A percentile compares a stretch with the other conserved stretches of the same genome.
These are phyloP conservation scores for Hyaloscypha finlandica DNA, from an alignment of 495 filamentous ascomycete species.

Conservation along the genomic window DNA sequence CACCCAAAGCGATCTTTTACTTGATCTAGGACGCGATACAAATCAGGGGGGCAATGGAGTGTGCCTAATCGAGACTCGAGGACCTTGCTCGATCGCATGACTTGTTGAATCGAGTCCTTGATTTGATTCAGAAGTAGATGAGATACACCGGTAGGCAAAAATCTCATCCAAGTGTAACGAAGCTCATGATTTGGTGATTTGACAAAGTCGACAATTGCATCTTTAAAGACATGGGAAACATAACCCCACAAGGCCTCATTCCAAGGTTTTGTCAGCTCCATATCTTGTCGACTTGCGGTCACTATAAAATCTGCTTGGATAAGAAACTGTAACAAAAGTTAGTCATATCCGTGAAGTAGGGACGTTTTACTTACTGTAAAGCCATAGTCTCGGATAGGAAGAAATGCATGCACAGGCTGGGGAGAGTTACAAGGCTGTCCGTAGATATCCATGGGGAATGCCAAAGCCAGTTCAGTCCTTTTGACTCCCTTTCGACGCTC, in stretches of 20 bases:
- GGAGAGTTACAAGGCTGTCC: slow-evolving; percentile 8
- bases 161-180: slow-evolving; percentile 17
- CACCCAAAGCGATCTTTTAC: not conserved
- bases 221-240: slow-evolving; percentile 1
- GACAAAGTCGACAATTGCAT: slow-evolving; percentile 7
- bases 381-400: too few relatives aligned
- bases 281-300: slow-evolving; percentile 28
- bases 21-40: not conserved
- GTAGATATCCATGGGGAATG: slow-evolving; percentile 19
- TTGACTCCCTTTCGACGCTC: slow-evolving; percentile 5
- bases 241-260: not conserved
- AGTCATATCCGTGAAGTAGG: not conserved
- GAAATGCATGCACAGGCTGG: slow-evolving; percentile 28
- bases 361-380: slow-evolving; percentile 23
- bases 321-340: slow-evolving; percentile 26
- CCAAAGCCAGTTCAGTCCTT: slow-evolving; percentile 24
- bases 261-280: slow-evolving; percentile 13
- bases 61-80: not conserved
- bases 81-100: not conserved
- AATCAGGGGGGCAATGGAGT: not conserved
- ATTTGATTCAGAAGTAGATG: not conserved
- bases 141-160: slow-evolving; percentile 6
- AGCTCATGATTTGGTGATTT: slow-evolving; percentile 1
- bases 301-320: slow-evolving; percentile 32
- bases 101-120: not conserved